Evolutionary conservation across 1,284 basidiomycete species (phyloP), one percentile per base, ranked within the genome.

Genomic region (Termitomyces sp.): DNA sequence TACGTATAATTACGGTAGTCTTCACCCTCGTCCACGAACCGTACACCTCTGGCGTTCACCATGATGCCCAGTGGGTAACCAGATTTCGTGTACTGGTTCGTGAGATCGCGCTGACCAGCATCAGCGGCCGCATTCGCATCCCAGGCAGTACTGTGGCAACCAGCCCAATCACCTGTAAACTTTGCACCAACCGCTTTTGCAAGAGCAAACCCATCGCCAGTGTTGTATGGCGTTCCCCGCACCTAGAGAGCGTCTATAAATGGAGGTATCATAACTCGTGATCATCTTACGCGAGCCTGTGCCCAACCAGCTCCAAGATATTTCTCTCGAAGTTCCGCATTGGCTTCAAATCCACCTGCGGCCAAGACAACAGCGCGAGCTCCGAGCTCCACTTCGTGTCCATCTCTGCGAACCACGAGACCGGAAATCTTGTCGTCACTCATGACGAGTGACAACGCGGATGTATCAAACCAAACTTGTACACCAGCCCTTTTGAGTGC

Each of bases 1-100:
- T 87, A 87, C 1, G 84, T 87, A 59, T 81, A 86, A 63, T 84
- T 86, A 43, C 84, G 75, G 62, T 80, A 84, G 66, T 87, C 84
- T 57, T 78, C 76, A 40, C 84, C 84, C 64, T 87, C 84, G 57
- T 86, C 83, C 11, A 85, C 83, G 60, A 86, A 87, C 13, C 84
- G 74, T 46, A 66, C 55, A 1, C 84, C 84, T 3, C 65, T 57
- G 1, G 71, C 60, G 58, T 86, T 87, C 16, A 85, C 62, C 83
- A 84, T 86, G 49, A 87, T 71, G 1, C 84, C 84, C 5, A 86
- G 70, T 1, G 85, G 83, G 59, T 87, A 86, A 1, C 84, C 83
- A 5, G 83, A 86, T 64, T 86, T 86, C 3, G 84, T 87, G 65
- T 75, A 84, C 57, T 84, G 81, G 62, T 87, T 86, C 53, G 79